Percentiles rank a stretch among this genome's conserved stretches.
These are phyloP conservation scores for Corylus avellana DNA, from an alignment of 306 rosid species.

Conservation along the genomic window DNA sequence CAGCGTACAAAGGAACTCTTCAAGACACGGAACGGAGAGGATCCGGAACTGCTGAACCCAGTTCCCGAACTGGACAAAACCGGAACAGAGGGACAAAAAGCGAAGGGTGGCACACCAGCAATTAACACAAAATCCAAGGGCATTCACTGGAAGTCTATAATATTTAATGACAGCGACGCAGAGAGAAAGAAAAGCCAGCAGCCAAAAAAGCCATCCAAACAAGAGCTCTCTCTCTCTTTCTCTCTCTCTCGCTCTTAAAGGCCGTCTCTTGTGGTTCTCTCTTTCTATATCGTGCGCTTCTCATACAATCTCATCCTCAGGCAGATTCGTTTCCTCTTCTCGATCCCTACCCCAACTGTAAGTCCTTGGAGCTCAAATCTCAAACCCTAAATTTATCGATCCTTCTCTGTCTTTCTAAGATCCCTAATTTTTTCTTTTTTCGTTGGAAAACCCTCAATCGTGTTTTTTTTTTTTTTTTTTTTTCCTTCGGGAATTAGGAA, in stretches of 20 bases:
- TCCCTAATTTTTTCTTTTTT: conserved; percentile 45
- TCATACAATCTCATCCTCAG: conserved; percentile 66
- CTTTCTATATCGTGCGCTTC: conserved; percentile 56
- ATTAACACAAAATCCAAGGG: conserved; percentile 45
- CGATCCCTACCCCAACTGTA: conserved; percentile 73
- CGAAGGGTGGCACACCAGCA: conserved; percentile 16
- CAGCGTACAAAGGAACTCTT: neutral
- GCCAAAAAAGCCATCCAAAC: conserved; percentile 65
- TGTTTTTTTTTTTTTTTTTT: neutral
- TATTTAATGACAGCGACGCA: conserved; percentile 59
- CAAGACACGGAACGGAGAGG: conserved; percentile 25
- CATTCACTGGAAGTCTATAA: conserved; percentile 13
- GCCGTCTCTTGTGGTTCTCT: conserved; percentile 47
- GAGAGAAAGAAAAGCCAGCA: conserved; percentile 39
- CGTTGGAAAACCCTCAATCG: neutral
- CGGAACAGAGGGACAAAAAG: conserved; percentile 5
- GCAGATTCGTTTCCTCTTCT: conserved; percentile 48
- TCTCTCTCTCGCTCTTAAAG: conserved; percentile 44
- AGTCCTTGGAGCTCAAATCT: conserved; percentile 45
- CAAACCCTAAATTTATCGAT: conserved; percentile 32
- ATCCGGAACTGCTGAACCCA: conserved; percentile 10
- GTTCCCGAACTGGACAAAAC: conserved; percentile 34
- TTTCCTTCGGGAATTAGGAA: neutral
- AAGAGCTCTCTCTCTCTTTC: conserved; percentile 30
- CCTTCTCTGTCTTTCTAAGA: conserved; percentile 37